Evolutionary conservation across 768 basidiomycete species (phyloP), one percentile per base, ranked within the genome.

Genomic region (Suillus luteus): DNA sequence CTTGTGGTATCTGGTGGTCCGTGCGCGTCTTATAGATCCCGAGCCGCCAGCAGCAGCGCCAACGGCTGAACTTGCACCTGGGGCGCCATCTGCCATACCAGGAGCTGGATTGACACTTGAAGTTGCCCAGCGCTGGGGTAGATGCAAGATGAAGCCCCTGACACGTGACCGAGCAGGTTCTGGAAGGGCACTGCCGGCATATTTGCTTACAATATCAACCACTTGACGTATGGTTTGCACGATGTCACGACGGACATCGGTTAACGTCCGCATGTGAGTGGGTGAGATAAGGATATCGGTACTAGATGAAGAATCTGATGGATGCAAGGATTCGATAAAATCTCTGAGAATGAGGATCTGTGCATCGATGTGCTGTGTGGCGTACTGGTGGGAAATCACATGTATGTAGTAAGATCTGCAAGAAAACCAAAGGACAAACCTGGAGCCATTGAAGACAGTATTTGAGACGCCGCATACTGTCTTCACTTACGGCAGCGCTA

Each of bases 371-470:
- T 92, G 93, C 0, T 82, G 78, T 1, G 93, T 95, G 10, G 95
- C 94, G 70, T 92, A 95, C 93, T 95, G 64, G 10, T 19, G 59
- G 55, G 61, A 46, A 48, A 35, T 15, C 57, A 2, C 19, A n/a
- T 60, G 60, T 35, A 66, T 35, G n/a, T 33, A 41, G n/a, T 33
- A 41, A 46, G 31, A 37, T 7, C 8, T 19, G 19, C 8, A 61
- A 49, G 9, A 22, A 12, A 19, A 46, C 8, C 49, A 55, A 58
- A 49, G 24, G 5, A 80, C 85, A 27, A 33, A 93, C 92, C 81
- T 92, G 89, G 19, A 96, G 80, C 93, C 93, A 96, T 63, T 92
- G 86, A 35, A 96, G 73, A 75, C 92, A 94, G 71, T 95, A 96
- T 72, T 88, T 87, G 46, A 96, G 76, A 60, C 91, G 81, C 62